Base-by-base conservation (phyloP, 2,329 filamentous ascomycete species). In the Aspergillus awamori region DNA sequence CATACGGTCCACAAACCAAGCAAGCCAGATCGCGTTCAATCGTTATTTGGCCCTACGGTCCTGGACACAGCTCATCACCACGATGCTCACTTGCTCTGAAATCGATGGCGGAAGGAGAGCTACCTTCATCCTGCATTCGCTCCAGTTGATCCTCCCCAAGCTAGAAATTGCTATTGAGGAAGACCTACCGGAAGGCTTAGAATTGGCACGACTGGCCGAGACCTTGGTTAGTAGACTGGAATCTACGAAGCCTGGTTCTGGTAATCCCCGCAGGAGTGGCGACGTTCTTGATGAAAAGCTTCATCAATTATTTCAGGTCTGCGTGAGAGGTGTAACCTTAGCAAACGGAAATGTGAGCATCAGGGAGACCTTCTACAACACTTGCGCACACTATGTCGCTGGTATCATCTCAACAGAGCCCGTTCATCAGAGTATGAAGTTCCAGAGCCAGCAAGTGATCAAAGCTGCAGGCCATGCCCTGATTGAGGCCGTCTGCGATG, bases 261-360 rank as follows among this genome's bases (percentile, higher is more conserved):
- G 80, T 56, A 76, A 78, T 65, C 80, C 78, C 11, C 74, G 76
- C 47, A 73, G 76, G 51, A 81, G 80, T 57, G 82, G 89, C 38
- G 92, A 92, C 73, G 83, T 94, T 26, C 87, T 95, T 36, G 91
- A 92, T 72, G 94, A 98, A 74, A 92, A 95, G 71, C 83, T 98
- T 0, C 93, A 93, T 72, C 90, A 97, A 72, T 85, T 98, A 4
- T 97, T 99, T 82, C 91, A 96, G 64, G 86, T 92, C 41, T 93
- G 91, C 63, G 82, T 97, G 13, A 86, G 89, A 68, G 92, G 92
- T 5, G 89, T 96, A 58, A 87, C 89, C 65, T 88, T 90, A 63
- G 89, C 90, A 71, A 84, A 88, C 1, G 88, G 89, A 4, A 88
- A 86, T 57, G 81, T 90, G 15, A 83, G 87, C 58, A 80, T 99